These are phyloP conservation scores for Gigaspora rosea DNA, from an alignment of 192 early-diverging fungal genomes.

Conservation along the genomic window DNA sequence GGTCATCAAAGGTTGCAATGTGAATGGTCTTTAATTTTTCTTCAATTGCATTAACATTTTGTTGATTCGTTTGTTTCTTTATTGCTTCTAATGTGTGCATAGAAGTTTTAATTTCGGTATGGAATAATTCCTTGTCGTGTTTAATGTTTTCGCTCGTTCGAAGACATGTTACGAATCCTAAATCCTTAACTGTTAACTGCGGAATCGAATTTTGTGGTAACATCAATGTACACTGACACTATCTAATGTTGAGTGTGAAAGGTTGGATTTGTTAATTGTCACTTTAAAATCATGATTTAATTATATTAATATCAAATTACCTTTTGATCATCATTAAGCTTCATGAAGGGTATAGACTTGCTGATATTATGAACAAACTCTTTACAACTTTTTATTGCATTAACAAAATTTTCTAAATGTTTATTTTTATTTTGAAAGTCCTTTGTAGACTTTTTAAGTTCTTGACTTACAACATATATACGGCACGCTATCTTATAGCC, in stretches of 20 bases:
- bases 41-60: not conserved
- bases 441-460: not conserved
- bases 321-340: not conserved
- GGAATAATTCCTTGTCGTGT: not conserved
- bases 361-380: not conserved
- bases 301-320: not conserved
- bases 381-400: not conserved
- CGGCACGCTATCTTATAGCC: not conserved
- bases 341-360: not conserved
- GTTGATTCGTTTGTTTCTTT: no score
- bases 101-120: not conserved
- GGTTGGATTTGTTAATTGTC: no score
- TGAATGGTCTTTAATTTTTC: not conserved
- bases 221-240: not conserved
- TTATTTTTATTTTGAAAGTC: not conserved
- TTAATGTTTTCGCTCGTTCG: not conserved
- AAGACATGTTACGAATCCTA: not conserved
- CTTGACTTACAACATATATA: not conserved
- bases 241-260: not conserved
- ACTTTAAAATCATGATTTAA: not conserved
- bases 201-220: no score
- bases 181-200: no score
- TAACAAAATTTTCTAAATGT: not conserved
- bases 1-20: not conserved
- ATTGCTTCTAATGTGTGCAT: not conserved